Evolutionary conservation across 345 rosid genomes (phyloP).

Genomic region (Citrus sp.): DNA sequence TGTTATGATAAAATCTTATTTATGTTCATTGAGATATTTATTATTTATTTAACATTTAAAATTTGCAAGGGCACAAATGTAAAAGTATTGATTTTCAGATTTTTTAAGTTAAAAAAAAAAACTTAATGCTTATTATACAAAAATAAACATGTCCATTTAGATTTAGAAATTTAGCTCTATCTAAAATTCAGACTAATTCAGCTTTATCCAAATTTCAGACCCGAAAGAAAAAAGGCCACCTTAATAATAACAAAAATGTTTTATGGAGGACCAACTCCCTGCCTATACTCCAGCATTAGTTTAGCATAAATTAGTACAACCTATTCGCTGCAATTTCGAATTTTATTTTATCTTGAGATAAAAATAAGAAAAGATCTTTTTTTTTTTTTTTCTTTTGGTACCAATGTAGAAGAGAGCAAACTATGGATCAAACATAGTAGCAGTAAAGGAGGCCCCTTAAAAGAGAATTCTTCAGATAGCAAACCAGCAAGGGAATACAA

Average conservation of each 20-base stretch:
- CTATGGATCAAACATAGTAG: not conserved
- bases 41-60: no score
- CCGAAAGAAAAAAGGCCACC: no score
- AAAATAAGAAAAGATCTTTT: not conserved
- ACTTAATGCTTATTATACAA: no score
- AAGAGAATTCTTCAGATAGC: not conserved
- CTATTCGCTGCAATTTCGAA: not conserved
- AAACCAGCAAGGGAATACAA: not conserved
- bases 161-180: no score
- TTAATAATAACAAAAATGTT: not conserved
- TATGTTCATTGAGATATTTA: no score
- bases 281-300: not conserved
- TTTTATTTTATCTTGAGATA: not conserved
- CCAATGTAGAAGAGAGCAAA: not conserved
- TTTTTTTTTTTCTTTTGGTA: not conserved
- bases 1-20: no score
- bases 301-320: not conserved
- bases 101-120: no score
- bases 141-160: no score
- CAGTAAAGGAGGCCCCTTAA: not conserved
- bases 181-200: no score
- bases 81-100: no score
- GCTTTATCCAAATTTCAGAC: no score
- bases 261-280: not conserved
- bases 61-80: no score